Evolutionary conservation across 2,329 filamentous ascomycete genomes (phyloP), one percentile per base, ranked within the genome.

Genomic region (Cladosporium cucumerinum): DNA sequence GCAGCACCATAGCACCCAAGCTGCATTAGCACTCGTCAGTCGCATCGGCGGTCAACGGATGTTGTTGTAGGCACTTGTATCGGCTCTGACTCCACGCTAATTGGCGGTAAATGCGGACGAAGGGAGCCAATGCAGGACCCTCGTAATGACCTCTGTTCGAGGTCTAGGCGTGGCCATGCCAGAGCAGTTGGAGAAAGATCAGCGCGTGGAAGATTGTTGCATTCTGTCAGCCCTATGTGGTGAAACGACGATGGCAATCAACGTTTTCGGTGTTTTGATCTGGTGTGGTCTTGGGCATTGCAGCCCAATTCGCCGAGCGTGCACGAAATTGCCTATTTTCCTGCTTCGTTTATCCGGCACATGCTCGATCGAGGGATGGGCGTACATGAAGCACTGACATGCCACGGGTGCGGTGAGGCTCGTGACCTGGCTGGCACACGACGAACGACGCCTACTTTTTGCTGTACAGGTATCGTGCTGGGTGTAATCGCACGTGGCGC

Each of bases 201-300:
- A 23, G 49, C 60, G 60, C 49, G 32, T 54, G 49, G 25, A 62
- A 39, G 18, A 57, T 36, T 39, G 16, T 26, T 28, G 18, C 43
- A 36, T 61, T 8, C 36, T 43, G 49, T 62, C 60, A 62, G 60
- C 60, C 60, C 60, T 62, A 55, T 36, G 34, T 28, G 60, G 25
- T 62, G 60, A 62, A 62, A 62, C 49, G 49, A 55, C 60, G 60
- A 55, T 62, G 60, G 60, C 34, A 32, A 55, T 39, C 60, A 62
- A 54, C 49, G 49, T 62, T 55, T 46, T 62, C 60, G 49, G 49
- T 46, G 16, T 39, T 46, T 57, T 36, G 54, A 57, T 57, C 16
- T 54, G 51, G 26, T 54, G 51, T 10, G 51, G 39, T 46, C 39
- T 18, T 58, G 32, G 23, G 10, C 36, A 16, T 39, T 58, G 55